These are phyloP conservation scores for Mortierella sp. DNA, from an alignment of 371 early-diverging fungal species.

Conservation along the genomic window DNA sequence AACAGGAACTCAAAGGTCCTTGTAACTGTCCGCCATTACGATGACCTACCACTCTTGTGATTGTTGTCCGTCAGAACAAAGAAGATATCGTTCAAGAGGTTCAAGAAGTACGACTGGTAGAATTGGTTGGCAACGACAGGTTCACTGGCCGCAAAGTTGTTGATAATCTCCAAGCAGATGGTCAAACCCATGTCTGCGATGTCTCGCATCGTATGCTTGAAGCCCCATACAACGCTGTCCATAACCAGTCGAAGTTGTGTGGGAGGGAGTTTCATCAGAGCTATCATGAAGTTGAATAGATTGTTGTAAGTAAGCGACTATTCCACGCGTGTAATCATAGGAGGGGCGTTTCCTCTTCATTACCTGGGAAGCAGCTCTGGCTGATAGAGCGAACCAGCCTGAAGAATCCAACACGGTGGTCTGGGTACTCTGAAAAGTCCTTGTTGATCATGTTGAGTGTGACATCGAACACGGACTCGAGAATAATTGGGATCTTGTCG, in stretches of 20 bases:
- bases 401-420: constrained; percentile 95
- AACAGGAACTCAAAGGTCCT: no score
- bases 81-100: constrained; percentile 93
- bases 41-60: constrained; percentile 91
- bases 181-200: constrained; percentile 92
- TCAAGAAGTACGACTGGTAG: constrained; percentile 90
- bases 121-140: constrained; percentile 84
- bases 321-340: no score
- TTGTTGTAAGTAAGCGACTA: no score
- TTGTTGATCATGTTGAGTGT: constrained; percentile 98
- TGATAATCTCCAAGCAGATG: constrained; percentile 88
- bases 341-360: no score
- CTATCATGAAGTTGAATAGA: constrained; percentile 51
- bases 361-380: constrained; percentile 81
- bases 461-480: constrained; percentile 94
- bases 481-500: constrained; percentile 83
- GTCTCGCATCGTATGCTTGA: constrained; percentile 98
- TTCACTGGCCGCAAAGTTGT: constrained; percentile 81
- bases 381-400: constrained; percentile 90
- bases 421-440: constrained; percentile 97
- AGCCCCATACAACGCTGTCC: constrained; percentile 96
- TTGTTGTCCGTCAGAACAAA: constrained; percentile 96
- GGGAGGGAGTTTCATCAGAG: constrained; percentile 83
- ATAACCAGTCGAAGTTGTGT: constrained; percentile 90
- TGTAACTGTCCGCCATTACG: no score